These are phyloP conservation scores for Micractinium sp. DNA, from an alignment of 139 green algal genomes.

Conservation along the genomic window DNA sequence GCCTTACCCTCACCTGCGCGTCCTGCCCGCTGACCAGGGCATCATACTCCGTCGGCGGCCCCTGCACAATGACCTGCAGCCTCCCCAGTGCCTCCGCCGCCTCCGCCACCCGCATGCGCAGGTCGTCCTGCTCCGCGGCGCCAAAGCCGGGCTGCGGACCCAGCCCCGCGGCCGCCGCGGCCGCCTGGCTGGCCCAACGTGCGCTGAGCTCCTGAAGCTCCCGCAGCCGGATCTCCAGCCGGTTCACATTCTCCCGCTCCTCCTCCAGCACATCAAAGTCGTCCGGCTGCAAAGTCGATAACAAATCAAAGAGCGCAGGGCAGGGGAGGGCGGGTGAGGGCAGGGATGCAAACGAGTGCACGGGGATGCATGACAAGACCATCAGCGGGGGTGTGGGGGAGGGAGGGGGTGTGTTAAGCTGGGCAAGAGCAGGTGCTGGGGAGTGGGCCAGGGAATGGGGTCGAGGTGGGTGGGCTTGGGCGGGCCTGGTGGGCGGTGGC, in stretches of 20 bases:
- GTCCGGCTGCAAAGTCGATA: not conserved
- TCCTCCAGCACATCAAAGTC: constrained; percentile 55
- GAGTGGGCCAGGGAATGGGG: too few relatives aligned
- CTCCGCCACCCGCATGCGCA: constrained; percentile 5
- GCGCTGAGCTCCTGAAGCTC: constrained; percentile 21
- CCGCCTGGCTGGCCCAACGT: not conserved
- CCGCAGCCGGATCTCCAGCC: constrained; percentile 25
- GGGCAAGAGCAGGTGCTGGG: too few relatives aligned
- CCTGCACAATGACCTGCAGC: constrained; percentile 14
- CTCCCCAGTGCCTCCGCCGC: constrained; percentile 3
- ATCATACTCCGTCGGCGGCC: not conserved
- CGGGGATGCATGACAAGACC: not conserved
- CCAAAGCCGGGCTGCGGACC: not conserved
- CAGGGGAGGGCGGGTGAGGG: too few relatives aligned
- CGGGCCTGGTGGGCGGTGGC: too few relatives aligned
- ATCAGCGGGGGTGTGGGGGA: not conserved
- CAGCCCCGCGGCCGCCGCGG: not conserved
- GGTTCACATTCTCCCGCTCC: constrained; percentile 34
- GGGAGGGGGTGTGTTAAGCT: too few relatives aligned
- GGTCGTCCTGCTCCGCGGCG: constrained; percentile 10
- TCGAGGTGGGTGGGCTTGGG: too few relatives aligned
- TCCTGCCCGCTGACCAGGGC: not conserved
- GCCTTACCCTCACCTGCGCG: not conserved
- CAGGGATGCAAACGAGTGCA: too few relatives aligned
- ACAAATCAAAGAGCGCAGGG: not conserved